A percentile compares a stretch with the other conserved stretches of the same genome.
Evolutionary conservation across 805 yeast species (phyloP).

Genomic region (Grigorovia yakushimaensis): DNA sequence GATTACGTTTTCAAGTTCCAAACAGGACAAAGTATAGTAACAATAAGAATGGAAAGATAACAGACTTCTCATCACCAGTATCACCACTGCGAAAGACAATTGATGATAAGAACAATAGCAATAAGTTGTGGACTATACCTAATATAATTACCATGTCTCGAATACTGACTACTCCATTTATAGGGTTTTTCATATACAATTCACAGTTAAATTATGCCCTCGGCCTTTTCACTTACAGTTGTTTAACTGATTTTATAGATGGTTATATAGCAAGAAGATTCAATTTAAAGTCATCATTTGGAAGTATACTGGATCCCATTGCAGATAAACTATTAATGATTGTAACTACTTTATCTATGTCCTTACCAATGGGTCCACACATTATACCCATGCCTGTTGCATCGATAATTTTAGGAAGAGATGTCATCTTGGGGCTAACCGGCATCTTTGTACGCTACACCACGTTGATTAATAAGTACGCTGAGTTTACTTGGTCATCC

Average conservation of each 20-base stretch:
- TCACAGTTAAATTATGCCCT: conserved; percentile 58
- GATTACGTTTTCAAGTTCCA: neutral
- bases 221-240: conserved; percentile 69
- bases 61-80: too few relatives aligned
- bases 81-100: too few relatives aligned
- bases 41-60: too few relatives aligned
- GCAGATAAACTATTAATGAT: conserved; percentile 92
- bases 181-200: conserved; percentile 68
- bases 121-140: conserved; percentile 39
- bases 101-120: too few relatives aligned
- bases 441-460: conserved; percentile 65
- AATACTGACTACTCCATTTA: conserved; percentile 69
- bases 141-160: conserved; percentile 76
- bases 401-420: conserved; percentile 71
- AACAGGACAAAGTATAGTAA: too few relatives aligned
- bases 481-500: conserved; percentile 42
- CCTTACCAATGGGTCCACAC: conserved; percentile 39
- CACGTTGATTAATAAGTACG: conserved; percentile 31
- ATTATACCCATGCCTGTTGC: conserved; percentile 68
- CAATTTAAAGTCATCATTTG: conserved; percentile 70
- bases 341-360: conserved; percentile 67
- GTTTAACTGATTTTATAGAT: conserved; percentile 85
- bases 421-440: conserved; percentile 57
- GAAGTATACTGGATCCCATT: conserved; percentile 87
- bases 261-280: conserved; percentile 82